Percentiles rank a stretch among this genome's conserved stretches.
Conservation (phyloP, 305 asterid genomes). For the Plantago coronopus region DNA sequence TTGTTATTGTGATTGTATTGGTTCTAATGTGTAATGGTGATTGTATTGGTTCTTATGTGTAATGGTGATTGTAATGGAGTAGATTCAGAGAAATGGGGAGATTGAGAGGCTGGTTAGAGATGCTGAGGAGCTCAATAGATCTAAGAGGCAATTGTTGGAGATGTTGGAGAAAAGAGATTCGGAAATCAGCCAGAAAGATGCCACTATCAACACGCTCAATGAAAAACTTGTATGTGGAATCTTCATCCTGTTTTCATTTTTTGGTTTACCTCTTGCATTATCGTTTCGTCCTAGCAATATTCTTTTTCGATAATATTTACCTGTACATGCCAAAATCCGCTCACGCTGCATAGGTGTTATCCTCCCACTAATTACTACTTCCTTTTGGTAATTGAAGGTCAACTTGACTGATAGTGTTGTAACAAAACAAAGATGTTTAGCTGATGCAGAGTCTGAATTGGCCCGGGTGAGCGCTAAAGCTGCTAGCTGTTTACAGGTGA, state of each 20-base stretch:
- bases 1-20: neutral
- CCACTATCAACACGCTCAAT: conserved; percentile 68
- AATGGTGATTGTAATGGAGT: neutral
- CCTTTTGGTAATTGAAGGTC: conserved; percentile 38
- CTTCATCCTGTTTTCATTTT: neutral
- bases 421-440: conserved; percentile 59
- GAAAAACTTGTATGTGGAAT: conserved; percentile 64
- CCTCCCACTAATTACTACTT: neutral
- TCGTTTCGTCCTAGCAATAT: too few species aligned
- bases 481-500: conserved; percentile 62
- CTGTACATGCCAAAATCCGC: too few species aligned
- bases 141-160: conserved; percentile 88
- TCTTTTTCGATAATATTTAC: too few species aligned
- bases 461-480: conserved; percentile 56
- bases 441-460: conserved; percentile 65
- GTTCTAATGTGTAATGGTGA: conserved; percentile 16
- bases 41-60: conserved; percentile 6
- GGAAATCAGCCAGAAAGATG: conserved; percentile 77
- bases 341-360: neutral
- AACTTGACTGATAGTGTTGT: conserved; percentile 66
- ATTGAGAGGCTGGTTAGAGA: conserved; percentile 66
- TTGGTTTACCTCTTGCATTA: neutral
- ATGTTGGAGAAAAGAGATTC: conserved; percentile 70
- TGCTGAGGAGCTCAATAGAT: conserved; percentile 62
- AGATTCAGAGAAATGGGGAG: conserved; percentile 81